Evolutionary conservation across 805 yeast species (phyloP).

Genomic region (Yarrowia deformans): DNA sequence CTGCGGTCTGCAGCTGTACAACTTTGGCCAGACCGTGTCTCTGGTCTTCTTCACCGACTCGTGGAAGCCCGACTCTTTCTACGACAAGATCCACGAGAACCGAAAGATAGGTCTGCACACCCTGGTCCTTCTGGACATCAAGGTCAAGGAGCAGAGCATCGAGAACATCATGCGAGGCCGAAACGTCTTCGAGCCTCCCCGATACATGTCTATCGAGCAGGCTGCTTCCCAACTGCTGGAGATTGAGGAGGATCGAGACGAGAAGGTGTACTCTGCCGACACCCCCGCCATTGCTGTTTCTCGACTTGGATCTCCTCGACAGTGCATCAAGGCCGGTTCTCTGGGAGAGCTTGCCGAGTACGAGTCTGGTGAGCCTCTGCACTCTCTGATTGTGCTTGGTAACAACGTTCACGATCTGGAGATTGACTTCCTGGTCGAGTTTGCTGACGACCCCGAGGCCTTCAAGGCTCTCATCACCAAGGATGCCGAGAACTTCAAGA

Average conservation of each 20-base stretch:
- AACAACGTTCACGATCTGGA: slow-evolving; percentile 93
- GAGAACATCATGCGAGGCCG: slow-evolving; percentile 94
- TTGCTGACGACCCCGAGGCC: slow-evolving; percentile 60
- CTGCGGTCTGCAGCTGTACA: slow-evolving; percentile 93
- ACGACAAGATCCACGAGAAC: slow-evolving; percentile 86
- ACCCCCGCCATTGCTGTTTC: slow-evolving; percentile 96
- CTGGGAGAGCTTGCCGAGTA: slow-evolving; percentile 76
- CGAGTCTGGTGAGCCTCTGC: slow-evolving; percentile 94
- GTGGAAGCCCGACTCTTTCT: slow-evolving; percentile 98
- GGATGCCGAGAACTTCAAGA: slow-evolving; percentile 48
- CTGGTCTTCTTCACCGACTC: slow-evolving; percentile 92
- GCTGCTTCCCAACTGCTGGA: slow-evolving; percentile 90
- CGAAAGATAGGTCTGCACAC: slow-evolving; percentile 92
- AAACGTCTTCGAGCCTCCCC: slow-evolving; percentile 92
- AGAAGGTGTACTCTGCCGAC: slow-evolving; percentile 78
- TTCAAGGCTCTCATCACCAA: slow-evolving; percentile 57
- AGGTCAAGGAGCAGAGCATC: slow-evolving; percentile 94
- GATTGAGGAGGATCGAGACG: slow-evolving; percentile 78
- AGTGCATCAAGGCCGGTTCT: slow-evolving; percentile 84
- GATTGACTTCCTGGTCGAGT: slow-evolving; percentile 80
- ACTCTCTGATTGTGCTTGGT: slow-evolving; percentile 88
- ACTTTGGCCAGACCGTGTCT: slow-evolving; percentile 97
- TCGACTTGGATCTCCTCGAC: slow-evolving; percentile 86
- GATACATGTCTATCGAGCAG: slow-evolving; percentile 91
- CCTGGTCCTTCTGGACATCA: slow-evolving; percentile 83